Conservation (phyloP, 1,284 basidiomycete species). For the Microbotryomycetes sp. region DNA sequence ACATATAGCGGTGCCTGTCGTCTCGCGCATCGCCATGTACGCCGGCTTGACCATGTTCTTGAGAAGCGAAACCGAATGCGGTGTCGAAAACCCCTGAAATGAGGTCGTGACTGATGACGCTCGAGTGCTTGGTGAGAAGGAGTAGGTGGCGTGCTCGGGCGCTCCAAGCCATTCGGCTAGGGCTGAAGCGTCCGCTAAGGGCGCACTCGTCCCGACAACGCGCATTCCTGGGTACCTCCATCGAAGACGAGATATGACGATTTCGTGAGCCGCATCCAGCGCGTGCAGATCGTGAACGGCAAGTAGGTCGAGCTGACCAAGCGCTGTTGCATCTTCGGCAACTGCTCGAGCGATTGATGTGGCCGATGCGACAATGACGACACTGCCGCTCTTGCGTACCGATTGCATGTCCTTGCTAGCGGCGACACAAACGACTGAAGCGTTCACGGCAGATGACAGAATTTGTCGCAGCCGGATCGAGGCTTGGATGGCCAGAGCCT, state of each 20-base stretch:
- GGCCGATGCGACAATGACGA: conserved; percentile 42
- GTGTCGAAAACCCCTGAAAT: conserved; percentile 73
- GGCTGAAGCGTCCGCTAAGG: conserved; percentile 71
- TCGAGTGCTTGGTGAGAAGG: conserved; percentile 74
- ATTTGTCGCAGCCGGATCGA: conserved; percentile 36
- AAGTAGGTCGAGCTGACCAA: conserved; percentile 55
- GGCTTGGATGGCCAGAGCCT: conserved; percentile 39
- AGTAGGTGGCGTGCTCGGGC: conserved; percentile 54
- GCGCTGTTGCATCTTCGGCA: conserved; percentile 33
- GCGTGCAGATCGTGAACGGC: conserved; percentile 82
- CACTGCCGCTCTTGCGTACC: conserved; percentile 19
- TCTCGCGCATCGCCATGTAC: conserved; percentile 52
- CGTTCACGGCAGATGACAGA: conserved; percentile 24
- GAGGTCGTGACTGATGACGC: conserved; percentile 67
- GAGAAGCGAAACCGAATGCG: conserved; percentile 78
- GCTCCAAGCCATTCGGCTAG: conserved; percentile 80
- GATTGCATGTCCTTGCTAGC: conserved; percentile 33
- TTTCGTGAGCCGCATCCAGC: conserved; percentile 74
- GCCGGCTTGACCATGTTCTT: conserved; percentile 90
- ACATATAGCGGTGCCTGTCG: conserved; percentile 57
- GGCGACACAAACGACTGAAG: conserved; percentile 33
- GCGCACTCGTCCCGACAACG: conserved; percentile 67
- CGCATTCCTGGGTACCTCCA: conserved; percentile 50
- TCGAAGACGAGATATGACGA: conserved; percentile 60
- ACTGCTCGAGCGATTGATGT: conserved; percentile 36